Evolutionary conservation across 768 basidiomycete species (phyloP).

Genomic region (Jaapia argillacea): DNA sequence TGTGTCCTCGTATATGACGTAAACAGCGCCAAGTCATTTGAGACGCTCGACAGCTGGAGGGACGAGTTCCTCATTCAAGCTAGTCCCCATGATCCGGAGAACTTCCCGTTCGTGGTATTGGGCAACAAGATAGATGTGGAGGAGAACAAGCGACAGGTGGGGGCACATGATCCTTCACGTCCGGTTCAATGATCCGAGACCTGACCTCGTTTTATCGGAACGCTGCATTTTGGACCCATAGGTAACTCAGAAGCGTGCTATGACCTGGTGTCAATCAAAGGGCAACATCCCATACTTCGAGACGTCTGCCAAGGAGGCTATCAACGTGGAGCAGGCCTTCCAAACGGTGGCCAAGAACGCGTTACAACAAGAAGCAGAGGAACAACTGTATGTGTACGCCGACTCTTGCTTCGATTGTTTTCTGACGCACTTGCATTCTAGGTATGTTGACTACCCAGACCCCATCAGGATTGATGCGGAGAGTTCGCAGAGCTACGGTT

Average conservation of each 20-base stretch:
- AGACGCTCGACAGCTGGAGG: conserved; percentile 97
- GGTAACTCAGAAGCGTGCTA: conserved; percentile 99
- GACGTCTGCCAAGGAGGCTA: conserved; percentile 98
- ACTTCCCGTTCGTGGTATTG: conserved; percentile 97
- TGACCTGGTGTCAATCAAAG: conserved; percentile 99
- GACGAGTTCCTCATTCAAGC: conserved; percentile 99
- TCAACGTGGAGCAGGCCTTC: conserved; percentile 99
- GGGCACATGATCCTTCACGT: conserved; percentile 9
- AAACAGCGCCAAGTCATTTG: conserved; percentile 97
- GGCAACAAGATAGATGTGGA: conserved; percentile 99
- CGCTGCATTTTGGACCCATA: conserved; percentile 18
- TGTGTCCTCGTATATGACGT: conserved; percentile 99
- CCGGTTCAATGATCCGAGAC: background rate
- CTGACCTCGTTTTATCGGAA: background rate
- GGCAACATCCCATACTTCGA: conserved; percentile 99
- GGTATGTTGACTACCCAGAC: conserved; percentile 97
- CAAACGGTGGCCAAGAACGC: conserved; percentile 99
- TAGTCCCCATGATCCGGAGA: conserved; percentile 97
- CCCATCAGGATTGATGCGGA: conserved; percentile 96
- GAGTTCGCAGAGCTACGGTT: conserved; percentile 83
- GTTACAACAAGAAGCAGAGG: conserved; percentile 92
- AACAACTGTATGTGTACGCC: conserved; percentile 68
- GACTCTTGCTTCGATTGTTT: conserved; percentile 2
- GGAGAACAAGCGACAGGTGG: conserved; percentile 93
- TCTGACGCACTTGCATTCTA: conserved; percentile 22